phyloP scores from a whole-genome alignment of 495 filamentous ascomycete genomes.

The Daldinia grandis region DNA sequence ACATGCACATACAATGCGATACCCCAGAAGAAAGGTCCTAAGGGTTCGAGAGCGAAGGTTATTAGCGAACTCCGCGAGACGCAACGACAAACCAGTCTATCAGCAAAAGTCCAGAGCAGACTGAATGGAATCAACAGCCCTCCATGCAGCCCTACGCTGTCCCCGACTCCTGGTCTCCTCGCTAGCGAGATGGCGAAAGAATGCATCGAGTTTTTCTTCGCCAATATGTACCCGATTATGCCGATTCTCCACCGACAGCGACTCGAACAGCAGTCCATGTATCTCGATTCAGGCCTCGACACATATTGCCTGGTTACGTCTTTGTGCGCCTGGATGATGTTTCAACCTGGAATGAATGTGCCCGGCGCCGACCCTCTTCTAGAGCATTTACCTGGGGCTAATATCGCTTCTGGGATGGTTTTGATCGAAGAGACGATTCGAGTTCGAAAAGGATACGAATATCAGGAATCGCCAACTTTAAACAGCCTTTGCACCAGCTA shows the following conservation, averaged over 20 bases:
- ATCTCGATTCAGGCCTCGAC: conserved; percentile 71
- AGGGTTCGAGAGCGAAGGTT: conserved; percentile 82
- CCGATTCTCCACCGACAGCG: conserved; percentile 77
- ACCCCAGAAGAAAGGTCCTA: conserved; percentile 86
- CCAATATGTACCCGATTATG: conserved; percentile 82
- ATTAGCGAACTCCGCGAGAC: conserved; percentile 78
- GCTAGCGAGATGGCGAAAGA: conserved; percentile 67
- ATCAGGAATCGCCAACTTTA: conserved; percentile 73
- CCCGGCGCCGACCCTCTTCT: conserved; percentile 62
- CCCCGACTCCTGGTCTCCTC: conserved; percentile 65
- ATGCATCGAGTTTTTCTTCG: conserved; percentile 85
- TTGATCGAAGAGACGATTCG: conserved; percentile 79
- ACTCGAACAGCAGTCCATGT: conserved; percentile 69
- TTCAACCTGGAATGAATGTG: conserved; percentile 78
- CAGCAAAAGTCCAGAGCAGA: conserved; percentile 57
- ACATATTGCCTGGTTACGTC: conserved; percentile 82
- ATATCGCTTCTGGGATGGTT: conserved; percentile 64
- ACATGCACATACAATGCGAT: conserved; percentile 84
- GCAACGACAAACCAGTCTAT: conserved; percentile 67
- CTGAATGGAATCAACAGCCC: conserved; percentile 55
- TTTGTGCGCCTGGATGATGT: conserved; percentile 84
- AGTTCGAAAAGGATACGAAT: conserved; percentile 77
- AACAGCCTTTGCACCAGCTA: conserved; percentile 79
- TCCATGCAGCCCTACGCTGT: conserved; percentile 54
- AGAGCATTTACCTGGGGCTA: conserved; percentile 62